Evolutionary conservation across 805 yeast species (phyloP), one percentile per base, ranked within the genome.

Genomic region (Deakozyma indianensis): DNA sequence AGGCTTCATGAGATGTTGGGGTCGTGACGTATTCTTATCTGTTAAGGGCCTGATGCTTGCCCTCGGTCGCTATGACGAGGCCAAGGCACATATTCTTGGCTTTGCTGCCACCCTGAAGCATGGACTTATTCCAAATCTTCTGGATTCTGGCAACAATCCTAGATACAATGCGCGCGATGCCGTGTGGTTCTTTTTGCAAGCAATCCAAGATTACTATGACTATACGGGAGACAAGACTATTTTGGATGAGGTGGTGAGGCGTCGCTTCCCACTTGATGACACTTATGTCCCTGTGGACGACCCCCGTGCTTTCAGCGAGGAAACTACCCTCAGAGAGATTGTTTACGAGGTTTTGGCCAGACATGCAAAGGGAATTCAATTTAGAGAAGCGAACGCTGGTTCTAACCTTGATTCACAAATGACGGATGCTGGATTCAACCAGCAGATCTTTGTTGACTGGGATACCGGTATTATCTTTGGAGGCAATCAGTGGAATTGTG

Each of bases 1-100:
- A 48, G 86, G 82, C 51, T 88, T 83, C 62, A 87, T 90, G 95
- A 73, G 98, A 61, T 86, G 96, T 60, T 90, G 98, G 98, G 98
- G 98, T 21, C 74, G 98, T 58, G 98, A 90, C 63, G 94, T 87
- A 0, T 92, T 92, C 59, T 81, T 90, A 41, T 74, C 96, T 0
- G 70, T 83, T 40, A 69, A 95, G 49, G 98, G 98, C 0, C 68
- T 90, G 43, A 64, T 87, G 46, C 65, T 87, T 22, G 79, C 83
- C 1, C 74, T 96, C 0, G 88, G 82, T 9, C 70, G 97, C 46
- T 77, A 60, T 56, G 84, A 81, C 0, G 86, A 79, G 41, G 96
- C 96, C 1, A 80, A 73, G 55, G 59, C 64, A 35, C 98, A 90
- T 59, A 85, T 90, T 49, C 63, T 88, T 42, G 83, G 81, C 5